Evolutionary conservation across 352 stramenopile species (phyloP), one percentile per base, ranked within the genome.

Genomic region (Phytopythium aichiense): DNA sequence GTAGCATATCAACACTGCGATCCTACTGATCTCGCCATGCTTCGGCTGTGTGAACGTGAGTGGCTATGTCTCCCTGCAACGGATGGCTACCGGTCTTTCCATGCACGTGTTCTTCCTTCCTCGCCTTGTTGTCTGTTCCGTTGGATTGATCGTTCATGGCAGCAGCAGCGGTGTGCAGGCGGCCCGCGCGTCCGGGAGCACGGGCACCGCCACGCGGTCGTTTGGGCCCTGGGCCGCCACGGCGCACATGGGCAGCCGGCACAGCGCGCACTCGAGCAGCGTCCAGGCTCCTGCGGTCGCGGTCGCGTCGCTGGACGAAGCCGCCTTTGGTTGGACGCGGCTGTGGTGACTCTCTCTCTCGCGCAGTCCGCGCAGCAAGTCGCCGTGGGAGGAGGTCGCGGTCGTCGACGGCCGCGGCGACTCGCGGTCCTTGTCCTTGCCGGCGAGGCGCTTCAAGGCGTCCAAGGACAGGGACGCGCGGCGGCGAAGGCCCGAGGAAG

Each of bases 261-360:
- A 85, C 37, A 76, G 51, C 40, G 63, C 61, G 52, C 76, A 85
- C 58, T 82, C 76, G 33, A 70, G 74, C n/a, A 85, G 53, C 45
- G 68, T 64, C 57, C 73, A 79, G 5, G 37, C 50, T 28, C 54
- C 59, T 6, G 25, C n/a, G 1, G 22, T 18, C 12, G 51, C 13
- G 7, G 63, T 22, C 54, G 28, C 7, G 31, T 22, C n/a, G 53
- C 28, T 37, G 62, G 64, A n/a, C n/a, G n/a, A n/a, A 25, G n/a
- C 7, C 22, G 46, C 9, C 1, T 4, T 22, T 12, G 46, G 5
- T 9, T n/a, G 45, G 20, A 5, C 7, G 28, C 25, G 20, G 51
- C n/a, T 13, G 13, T 15, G 22, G 13, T 1, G 35, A 22, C 53
- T 22, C 30, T 58, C 56, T 3, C 63, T 54, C 9, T 22, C 28